phyloP scores from a whole-genome alignment of 306 rosid species.

The Neltuma alba region DNA sequence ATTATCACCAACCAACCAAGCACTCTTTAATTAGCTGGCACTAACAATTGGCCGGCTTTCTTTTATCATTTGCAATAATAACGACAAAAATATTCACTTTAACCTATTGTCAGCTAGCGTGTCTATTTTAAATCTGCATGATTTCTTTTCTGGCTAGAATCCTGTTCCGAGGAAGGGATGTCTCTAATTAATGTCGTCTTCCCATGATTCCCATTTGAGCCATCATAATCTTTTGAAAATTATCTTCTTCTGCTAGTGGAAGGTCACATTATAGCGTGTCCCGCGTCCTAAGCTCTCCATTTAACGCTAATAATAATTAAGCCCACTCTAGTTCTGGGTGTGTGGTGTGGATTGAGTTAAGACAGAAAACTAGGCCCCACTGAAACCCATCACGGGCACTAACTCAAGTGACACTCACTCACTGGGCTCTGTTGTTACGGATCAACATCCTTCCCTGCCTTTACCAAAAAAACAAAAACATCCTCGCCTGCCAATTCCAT shows the following conservation, averaged over 20 bases:
- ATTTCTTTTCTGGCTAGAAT: constrained; percentile 7
- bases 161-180: background rate
- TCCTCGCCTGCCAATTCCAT: background rate
- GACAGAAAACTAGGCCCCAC: constrained; percentile 6
- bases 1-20: background rate
- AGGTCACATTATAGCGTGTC: background rate
- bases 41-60: background rate
- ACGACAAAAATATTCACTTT: constrained; percentile 28
- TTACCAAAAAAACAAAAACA: too few species aligned
- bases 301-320: constrained; percentile 9
- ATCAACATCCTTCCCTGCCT: background rate
- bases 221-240: background rate
- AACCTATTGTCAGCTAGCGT: background rate
- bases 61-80: background rate
- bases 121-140: constrained; percentile 24
- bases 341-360: background rate
- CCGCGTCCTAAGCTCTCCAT: background rate
- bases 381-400: background rate
- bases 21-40: too few species aligned
- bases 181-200: background rate
- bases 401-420: background rate
- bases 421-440: background rate
- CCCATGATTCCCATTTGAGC: constrained; percentile 9
- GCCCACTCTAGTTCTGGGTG: background rate
- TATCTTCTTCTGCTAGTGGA: constrained; percentile 10